A percentile compares a stretch with the other conserved stretches of the same genome.
These are phyloP conservation scores for Stylosanthes scabra DNA, from an alignment of 331 rosid species.

Conservation along the genomic window DNA sequence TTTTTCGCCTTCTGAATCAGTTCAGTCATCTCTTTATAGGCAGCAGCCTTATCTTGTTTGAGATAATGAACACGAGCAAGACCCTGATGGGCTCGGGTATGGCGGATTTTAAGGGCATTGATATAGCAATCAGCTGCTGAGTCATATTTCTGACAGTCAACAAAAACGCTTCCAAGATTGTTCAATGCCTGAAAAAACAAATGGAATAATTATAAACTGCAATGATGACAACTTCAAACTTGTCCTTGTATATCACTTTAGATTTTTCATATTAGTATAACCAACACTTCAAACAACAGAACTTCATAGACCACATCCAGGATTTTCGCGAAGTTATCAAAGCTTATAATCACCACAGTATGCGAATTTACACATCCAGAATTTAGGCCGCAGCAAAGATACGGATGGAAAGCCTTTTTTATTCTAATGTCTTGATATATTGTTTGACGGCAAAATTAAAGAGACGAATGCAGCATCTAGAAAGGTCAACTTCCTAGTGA, in stretches of 20 bases:
- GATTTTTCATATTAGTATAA: not conserved
- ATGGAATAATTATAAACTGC: conserved; percentile 26
- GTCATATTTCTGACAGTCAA: conserved; percentile 71
- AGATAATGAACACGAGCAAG: conserved; percentile 93
- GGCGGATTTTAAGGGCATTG: conserved; percentile 86
- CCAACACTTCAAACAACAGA: conserved; percentile 26
- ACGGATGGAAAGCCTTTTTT: too few relatives aligned
- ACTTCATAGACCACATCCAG: not conserved
- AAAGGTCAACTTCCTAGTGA: conserved; percentile 7
- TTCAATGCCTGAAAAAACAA: conserved; percentile 75
- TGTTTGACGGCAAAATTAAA: too few relatives aligned
- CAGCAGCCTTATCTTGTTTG: conserved; percentile 66
- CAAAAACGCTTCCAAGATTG: conserved; percentile 95
- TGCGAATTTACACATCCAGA: too few relatives aligned
- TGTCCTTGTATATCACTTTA: conserved; percentile 4
- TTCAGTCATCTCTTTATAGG: conserved; percentile 85
- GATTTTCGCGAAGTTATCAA: too few relatives aligned
- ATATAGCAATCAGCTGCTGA: conserved; percentile 90
- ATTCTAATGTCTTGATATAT: too few relatives aligned
- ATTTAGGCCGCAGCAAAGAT: too few relatives aligned
- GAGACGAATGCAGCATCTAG: not conserved
- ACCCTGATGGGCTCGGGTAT: conserved; percentile 95
- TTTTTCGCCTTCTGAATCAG: conserved; percentile 84
- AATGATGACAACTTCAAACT: not conserved
- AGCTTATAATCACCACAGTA: too few relatives aligned